A percentile compares a stretch with the other conserved stretches of the same genome.
phyloP scores from a whole-genome alignment of 2,329 filamentous ascomycete species.

The Fusarium sterilihyphosum region DNA sequence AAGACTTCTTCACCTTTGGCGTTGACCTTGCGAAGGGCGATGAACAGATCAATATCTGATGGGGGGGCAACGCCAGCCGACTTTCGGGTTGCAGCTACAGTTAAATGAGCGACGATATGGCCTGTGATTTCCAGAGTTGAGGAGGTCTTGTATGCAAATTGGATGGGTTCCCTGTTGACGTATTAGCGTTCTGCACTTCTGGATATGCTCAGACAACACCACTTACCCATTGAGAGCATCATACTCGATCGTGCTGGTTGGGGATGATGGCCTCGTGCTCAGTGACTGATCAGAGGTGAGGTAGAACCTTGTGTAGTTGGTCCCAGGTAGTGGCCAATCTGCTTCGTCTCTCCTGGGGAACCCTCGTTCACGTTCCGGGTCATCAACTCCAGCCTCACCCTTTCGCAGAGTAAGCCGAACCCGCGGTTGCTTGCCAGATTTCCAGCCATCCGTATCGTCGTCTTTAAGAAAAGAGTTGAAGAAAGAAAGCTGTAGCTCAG shows the following conservation, averaged over 20 bases:
- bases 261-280: neutral
- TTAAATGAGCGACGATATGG: slow-evolving; percentile 70
- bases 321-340: slow-evolving; percentile 74
- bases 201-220: slow-evolving; percentile 59
- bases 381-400: slow-evolving; percentile 73
- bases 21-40: slow-evolving; percentile 69
- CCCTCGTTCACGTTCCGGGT: slow-evolving; percentile 66
- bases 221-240: neutral
- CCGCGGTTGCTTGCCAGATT: slow-evolving; percentile 62
- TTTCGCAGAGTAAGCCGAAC: slow-evolving; percentile 71
- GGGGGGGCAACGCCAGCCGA: slow-evolving; percentile 47
- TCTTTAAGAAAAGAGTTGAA: slow-evolving; percentile 76
- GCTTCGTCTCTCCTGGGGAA: slow-evolving; percentile 65
- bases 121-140: slow-evolving; percentile 74
- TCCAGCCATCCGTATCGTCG: slow-evolving; percentile 71
- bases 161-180: slow-evolving; percentile 49
- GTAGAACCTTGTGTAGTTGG: slow-evolving; percentile 69
- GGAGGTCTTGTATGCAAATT: slow-evolving; percentile 65
- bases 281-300: slow-evolving; percentile 59
- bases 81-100: slow-evolving; percentile 68
- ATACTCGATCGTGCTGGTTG: slow-evolving; percentile 44
- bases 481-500: slow-evolving; percentile 73
- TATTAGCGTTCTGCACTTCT: slow-evolving; percentile 40
- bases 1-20: slow-evolving; percentile 64
- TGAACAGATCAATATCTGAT: slow-evolving; percentile 69